Evolutionary conservation across 1,139 yeast species (phyloP).

Genomic region (Pichia sp.): DNA sequence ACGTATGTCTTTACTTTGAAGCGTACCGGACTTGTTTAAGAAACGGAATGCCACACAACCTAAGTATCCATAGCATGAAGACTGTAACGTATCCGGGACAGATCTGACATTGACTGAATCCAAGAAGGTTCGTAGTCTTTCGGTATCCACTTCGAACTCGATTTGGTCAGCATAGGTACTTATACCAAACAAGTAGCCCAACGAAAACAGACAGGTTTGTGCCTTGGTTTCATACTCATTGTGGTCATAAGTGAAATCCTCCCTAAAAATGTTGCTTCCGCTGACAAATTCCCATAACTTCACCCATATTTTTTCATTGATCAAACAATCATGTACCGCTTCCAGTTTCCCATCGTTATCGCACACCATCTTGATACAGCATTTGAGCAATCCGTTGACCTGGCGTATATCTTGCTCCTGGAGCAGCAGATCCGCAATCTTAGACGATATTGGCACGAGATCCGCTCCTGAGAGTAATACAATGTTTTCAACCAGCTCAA

Average conservation of each 20-base stretch:
- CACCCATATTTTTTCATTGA: background rate
- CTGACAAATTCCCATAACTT: conserved; percentile 1
- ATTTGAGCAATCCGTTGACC: conserved; percentile 1
- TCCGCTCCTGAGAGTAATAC: no score
- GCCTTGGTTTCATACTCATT: background rate
- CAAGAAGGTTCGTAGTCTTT: background rate
- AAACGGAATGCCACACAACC: conserved; percentile 1
- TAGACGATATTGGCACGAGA: no score
- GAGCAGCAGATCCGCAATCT: no score
- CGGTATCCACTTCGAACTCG: background rate
- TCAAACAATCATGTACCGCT: background rate
- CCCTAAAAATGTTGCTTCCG: background rate
- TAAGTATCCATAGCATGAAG: conserved; percentile 5
- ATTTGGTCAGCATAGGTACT: background rate
- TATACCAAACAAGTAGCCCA: conserved; percentile 6
- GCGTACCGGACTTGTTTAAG: background rate
- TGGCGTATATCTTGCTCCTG: background rate
- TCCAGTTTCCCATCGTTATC: background rate
- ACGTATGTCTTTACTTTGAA: background rate
- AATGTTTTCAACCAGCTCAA: no score
- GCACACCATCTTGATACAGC: background rate
- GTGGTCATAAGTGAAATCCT: no score
- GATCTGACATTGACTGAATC: background rate
- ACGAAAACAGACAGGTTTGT: conserved; percentile 3
- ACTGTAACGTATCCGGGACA: background rate